Conservation (phyloP, 768 basidiomycete genomes). For the Suillus placidus region DNA sequence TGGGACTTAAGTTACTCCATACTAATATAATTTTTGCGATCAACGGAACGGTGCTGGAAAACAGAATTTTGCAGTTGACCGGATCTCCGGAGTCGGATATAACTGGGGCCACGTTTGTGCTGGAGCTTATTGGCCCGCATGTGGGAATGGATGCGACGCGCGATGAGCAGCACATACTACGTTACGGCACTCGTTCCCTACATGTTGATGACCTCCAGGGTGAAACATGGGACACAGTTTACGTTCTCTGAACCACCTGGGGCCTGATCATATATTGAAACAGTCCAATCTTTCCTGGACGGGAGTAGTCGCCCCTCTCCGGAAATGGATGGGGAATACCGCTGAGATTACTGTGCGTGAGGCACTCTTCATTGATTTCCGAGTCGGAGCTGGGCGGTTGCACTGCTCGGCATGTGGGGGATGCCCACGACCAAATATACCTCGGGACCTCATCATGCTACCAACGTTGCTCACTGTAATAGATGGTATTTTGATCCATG, state of each 20-base stretch:
- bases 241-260: neutral
- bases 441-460: neutral
- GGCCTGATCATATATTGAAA: slow-evolving; percentile 2
- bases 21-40: slow-evolving; percentile 1
- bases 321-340: neutral
- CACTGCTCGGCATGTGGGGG: neutral
- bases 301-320: neutral
- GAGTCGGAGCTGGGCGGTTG: neutral
- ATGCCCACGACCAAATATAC: neutral
- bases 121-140: neutral
- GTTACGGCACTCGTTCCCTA: neutral
- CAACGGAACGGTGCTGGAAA: neutral
- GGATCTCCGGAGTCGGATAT: neutral
- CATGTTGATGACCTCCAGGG: neutral
- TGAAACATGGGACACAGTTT: neutral
- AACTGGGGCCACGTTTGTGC: neutral
- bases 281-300: neutral
- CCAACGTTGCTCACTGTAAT: neutral
- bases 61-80: neutral
- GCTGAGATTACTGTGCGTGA: neutral
- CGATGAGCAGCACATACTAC: neutral
- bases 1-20: neutral
- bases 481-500: neutral
- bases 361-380: neutral
- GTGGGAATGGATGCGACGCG: neutral